Conservation (phyloP, 306 rosid species). For the Cucumis melo region DNA sequence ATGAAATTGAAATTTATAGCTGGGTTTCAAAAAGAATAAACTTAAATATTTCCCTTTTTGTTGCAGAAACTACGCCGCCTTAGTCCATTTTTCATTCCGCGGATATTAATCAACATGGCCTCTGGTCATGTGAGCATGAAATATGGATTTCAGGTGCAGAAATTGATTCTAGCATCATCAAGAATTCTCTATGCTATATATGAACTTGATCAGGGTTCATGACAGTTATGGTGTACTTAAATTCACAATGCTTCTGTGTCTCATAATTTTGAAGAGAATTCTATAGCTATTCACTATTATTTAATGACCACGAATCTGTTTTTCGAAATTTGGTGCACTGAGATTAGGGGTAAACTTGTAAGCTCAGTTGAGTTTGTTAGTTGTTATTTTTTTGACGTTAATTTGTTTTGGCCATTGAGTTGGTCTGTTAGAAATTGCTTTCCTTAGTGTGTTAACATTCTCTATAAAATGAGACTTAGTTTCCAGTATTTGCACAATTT, state of each 20-base stretch:
- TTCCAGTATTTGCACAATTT: background rate
- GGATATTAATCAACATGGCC: constrained; percentile 93
- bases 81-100: constrained; percentile 92
- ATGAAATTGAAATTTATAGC: background rate
- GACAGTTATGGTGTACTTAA: background rate
- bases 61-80: constrained; percentile 80
- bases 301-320: background rate
- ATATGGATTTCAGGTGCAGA: constrained; percentile 78
- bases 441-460: background rate
- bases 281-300: background rate
- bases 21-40: constrained; percentile 1
- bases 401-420: background rate
- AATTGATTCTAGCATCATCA: background rate
- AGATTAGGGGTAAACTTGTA: background rate
- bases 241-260: background rate
- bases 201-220: background rate
- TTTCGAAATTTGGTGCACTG: background rate
- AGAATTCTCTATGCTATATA: background rate
- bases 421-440: background rate
- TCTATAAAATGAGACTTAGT: background rate
- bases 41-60: background rate
- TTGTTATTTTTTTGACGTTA: background rate
- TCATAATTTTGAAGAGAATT: background rate
- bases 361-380: background rate
- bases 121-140: constrained; percentile 98